A percentile compares a stretch with the other conserved stretches of the same genome.
Evolutionary conservation across 768 basidiomycete species (phyloP).

Genomic region (Xerocomellus chrysenteron): DNA sequence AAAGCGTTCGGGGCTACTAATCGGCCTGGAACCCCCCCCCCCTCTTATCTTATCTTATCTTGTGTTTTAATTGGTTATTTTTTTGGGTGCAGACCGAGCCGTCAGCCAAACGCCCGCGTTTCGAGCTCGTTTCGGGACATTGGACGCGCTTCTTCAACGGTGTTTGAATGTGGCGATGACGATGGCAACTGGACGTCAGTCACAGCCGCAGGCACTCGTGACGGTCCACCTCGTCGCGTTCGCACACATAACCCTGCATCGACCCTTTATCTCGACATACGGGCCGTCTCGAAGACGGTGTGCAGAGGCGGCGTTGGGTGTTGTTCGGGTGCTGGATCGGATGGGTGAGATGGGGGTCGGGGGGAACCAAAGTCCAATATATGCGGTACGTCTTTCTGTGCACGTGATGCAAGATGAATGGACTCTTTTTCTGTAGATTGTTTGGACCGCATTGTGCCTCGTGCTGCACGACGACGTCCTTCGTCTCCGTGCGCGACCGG

Average conservation of each 20-base stretch:
- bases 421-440: slow-evolving; percentile 8
- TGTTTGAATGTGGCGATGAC: slow-evolving; percentile 14
- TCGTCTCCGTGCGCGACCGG: slow-evolving; percentile 13
- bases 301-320: slow-evolving; percentile 13
- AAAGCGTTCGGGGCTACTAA: too few species aligned
- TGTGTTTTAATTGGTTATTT: too few species aligned
- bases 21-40: too few species aligned
- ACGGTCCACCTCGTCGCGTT: slow-evolving; percentile 24
- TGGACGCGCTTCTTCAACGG: slow-evolving; percentile 46
- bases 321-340: slow-evolving; percentile 16
- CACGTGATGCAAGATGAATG: background rate
- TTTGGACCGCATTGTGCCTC: slow-evolving; percentile 25
- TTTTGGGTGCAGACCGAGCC: slow-evolving; percentile 36
- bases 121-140: slow-evolving; percentile 41
- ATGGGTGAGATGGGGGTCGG: slow-evolving; percentile 2
- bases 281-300: slow-evolving; percentile 14
- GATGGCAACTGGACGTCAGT: background rate
- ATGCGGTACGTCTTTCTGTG: slow-evolving; percentile 4
- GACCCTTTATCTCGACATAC: slow-evolving; percentile 16
- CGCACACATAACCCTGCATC: slow-evolving; percentile 26
- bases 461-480: slow-evolving; percentile 22
- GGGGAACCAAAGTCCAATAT: slow-evolving; percentile 16
- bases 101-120: slow-evolving; percentile 44
- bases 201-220: slow-evolving; percentile 6
- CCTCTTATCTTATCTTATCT: too few species aligned